Conservation (phyloP, 441 rosid genomes). For the Brassica balearica region DNA sequence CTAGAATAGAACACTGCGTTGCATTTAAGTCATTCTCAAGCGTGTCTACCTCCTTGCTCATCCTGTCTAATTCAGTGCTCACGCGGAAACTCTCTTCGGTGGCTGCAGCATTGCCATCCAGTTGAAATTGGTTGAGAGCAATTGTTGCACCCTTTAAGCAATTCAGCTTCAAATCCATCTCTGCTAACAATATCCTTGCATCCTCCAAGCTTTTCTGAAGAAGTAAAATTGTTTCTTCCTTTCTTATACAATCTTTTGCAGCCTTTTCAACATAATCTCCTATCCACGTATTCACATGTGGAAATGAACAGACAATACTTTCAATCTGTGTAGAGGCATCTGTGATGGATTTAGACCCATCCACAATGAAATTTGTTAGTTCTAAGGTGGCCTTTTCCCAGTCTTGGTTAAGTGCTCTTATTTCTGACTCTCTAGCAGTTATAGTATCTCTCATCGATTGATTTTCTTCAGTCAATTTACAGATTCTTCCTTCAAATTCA, state of each 20-base stretch:
- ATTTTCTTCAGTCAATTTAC: constrained; percentile 65
- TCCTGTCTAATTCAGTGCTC: constrained; percentile 51
- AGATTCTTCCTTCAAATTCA: constrained; percentile 66
- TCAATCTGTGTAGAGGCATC: constrained; percentile 80
- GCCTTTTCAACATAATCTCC: constrained; percentile 83
- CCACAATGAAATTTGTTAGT: constrained; percentile 80
- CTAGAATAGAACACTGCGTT: constrained; percentile 49
- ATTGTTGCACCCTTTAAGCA: constrained; percentile 78
- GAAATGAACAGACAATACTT: constrained; percentile 74
- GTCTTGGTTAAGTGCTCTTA: constrained; percentile 54
- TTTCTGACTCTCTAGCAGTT: constrained; percentile 71
- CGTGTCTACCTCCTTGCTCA: constrained; percentile 51
- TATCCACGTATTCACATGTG: constrained; percentile 65
- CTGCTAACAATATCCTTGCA: constrained; percentile 73
- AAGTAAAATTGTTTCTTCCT: constrained; percentile 78
- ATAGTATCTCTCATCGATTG: constrained; percentile 53
- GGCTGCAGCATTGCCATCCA: constrained; percentile 45
- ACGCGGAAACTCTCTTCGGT: constrained; percentile 49
- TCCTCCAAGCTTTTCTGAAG: constrained; percentile 91
- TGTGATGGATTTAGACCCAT: constrained; percentile 88
- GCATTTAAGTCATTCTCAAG: constrained; percentile 50
- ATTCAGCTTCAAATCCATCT: constrained; percentile 80
- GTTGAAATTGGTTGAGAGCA: constrained; percentile 63
- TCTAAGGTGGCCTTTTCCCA: constrained; percentile 96
- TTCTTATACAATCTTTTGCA: constrained; percentile 76